Evolutionary conservation across 202 grass and related monocot genomes (phyloP).

Genomic region (Carex arenaria): DNA sequence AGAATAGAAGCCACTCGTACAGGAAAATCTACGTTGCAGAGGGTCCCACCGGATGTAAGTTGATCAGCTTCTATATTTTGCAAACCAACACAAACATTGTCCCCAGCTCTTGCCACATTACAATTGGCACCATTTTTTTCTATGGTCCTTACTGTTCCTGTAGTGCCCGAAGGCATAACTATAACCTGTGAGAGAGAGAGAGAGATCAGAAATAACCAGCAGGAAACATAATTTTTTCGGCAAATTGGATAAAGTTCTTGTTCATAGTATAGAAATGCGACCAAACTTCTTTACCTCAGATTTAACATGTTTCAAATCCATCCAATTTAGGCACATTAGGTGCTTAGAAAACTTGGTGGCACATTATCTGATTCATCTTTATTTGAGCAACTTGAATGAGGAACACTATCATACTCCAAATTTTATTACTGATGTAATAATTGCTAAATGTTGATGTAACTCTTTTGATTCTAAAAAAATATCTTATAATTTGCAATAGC

Average conservation of each 20-base stretch:
- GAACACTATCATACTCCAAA: too few relatives aligned
- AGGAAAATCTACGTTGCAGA: constrained; percentile 68
- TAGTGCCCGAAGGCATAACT: constrained; percentile 61
- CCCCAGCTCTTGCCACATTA: constrained; percentile 57
- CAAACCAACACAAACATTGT: constrained; percentile 58
- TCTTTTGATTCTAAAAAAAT: too few relatives aligned
- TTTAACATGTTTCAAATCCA: too few relatives aligned
- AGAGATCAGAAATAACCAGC: neutral
- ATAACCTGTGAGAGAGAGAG: constrained; percentile 40
- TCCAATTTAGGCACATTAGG: too few relatives aligned
- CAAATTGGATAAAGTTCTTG: neutral
- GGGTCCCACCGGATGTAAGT: constrained; percentile 49
- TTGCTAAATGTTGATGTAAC: too few relatives aligned
- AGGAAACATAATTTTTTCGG: neutral
- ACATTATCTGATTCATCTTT: too few relatives aligned
- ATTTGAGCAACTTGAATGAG: too few relatives aligned
- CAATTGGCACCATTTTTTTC: constrained; percentile 51
- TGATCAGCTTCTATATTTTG: constrained; percentile 52
- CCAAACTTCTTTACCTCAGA: neutral
- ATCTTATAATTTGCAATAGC: neutral
- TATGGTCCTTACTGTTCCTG: constrained; percentile 43
- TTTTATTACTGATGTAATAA: too few relatives aligned
- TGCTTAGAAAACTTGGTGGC: too few relatives aligned
- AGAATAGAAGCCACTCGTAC: constrained; percentile 44
- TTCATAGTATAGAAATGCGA: neutral